Evolutionary conservation across 345 rosid genomes (phyloP).

Genomic region (Erucastrum elatum): DNA sequence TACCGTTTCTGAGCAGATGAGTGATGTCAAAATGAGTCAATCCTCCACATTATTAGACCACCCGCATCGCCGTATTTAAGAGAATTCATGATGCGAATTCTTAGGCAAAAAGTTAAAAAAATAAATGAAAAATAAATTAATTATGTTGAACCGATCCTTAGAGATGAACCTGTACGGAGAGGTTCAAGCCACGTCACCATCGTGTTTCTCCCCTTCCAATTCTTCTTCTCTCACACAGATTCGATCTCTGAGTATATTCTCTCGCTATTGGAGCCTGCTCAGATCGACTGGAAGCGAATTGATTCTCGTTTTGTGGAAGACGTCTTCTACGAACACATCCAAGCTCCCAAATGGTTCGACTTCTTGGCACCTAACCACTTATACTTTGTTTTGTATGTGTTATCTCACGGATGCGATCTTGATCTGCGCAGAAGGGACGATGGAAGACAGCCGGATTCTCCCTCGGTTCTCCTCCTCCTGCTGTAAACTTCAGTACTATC

Average conservation of each 20-base stretch:
- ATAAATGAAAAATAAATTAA: no score
- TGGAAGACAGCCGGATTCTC: slow-evolving; percentile 40
- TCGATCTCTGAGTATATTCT: slow-evolving; percentile 5
- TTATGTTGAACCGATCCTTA: no score
- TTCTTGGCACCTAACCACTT: slow-evolving; percentile 49
- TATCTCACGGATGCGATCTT: background rate
- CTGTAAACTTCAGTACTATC: slow-evolving; percentile 41
- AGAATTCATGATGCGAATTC: no score
- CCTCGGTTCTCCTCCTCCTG: slow-evolving; percentile 42
- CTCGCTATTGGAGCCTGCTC: slow-evolving; percentile 71
- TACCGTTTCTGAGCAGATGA: no score
- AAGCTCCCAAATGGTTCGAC: slow-evolving; percentile 90
- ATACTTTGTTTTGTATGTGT: background rate
- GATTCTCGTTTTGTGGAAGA: slow-evolving; percentile 76
- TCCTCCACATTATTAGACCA: no score
- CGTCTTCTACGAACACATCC: slow-evolving; percentile 67
- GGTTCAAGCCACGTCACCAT: no score
- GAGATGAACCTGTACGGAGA: no score
- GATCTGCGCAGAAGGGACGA: slow-evolving; percentile 44
- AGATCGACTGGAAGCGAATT: slow-evolving; percentile 85
- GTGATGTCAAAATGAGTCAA: no score
- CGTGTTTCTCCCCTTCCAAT: background rate
- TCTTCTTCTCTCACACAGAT: slow-evolving; percentile 1
- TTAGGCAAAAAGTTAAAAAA: no score
- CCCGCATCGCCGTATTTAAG: no score